Conservation (phyloP, 805 yeast genomes). For the Blastobotrys muscicola region DNA sequence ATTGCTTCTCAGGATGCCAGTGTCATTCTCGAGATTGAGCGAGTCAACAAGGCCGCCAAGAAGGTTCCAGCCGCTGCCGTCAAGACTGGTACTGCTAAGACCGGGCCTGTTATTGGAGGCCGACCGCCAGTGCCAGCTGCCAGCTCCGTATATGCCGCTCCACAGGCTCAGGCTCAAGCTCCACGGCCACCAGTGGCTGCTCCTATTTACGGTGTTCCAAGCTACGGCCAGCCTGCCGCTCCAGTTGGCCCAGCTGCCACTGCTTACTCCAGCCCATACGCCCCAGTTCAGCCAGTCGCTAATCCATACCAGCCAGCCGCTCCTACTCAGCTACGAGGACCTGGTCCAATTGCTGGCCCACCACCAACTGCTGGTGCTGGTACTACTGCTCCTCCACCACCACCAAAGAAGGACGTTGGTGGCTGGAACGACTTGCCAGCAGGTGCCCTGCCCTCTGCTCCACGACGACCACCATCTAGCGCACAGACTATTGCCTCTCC, state of each 20-base stretch:
- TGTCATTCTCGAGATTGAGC: conserved; percentile 60
- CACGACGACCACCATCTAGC: conserved; percentile 20
- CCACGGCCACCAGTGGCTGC: neutral
- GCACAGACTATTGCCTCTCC: conserved; percentile 18
- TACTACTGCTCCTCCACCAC: conserved; percentile 20
- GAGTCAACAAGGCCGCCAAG: conserved; percentile 61
- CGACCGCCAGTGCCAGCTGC: conserved; percentile 1
- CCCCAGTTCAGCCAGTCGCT: conserved; percentile 11
- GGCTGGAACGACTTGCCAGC: conserved; percentile 25
- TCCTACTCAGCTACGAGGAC: conserved; percentile 13
- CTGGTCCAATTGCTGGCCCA: conserved; percentile 10
- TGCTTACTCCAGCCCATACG: conserved; percentile 4
- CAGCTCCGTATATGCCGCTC: neutral
- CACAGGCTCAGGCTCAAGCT: conserved; percentile 2
- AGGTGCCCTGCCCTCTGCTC: conserved; percentile 15
- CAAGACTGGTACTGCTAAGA: conserved; percentile 3
- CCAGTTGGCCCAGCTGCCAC: neutral
- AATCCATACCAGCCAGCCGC: conserved; percentile 11
- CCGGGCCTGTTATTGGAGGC: neutral
- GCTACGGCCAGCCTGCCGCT: conserved; percentile 1
- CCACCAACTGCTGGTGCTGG: conserved; percentile 13
- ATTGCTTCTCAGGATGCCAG: conserved; percentile 70
- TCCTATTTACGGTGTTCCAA: neutral
- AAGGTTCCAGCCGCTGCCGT: conserved; percentile 15
- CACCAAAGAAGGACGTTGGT: conserved; percentile 15